Evolutionary conservation across 352 stramenopile species (phyloP), one percentile per base, ranked within the genome.

Genomic region (Phytopythium delawarense): DNA sequence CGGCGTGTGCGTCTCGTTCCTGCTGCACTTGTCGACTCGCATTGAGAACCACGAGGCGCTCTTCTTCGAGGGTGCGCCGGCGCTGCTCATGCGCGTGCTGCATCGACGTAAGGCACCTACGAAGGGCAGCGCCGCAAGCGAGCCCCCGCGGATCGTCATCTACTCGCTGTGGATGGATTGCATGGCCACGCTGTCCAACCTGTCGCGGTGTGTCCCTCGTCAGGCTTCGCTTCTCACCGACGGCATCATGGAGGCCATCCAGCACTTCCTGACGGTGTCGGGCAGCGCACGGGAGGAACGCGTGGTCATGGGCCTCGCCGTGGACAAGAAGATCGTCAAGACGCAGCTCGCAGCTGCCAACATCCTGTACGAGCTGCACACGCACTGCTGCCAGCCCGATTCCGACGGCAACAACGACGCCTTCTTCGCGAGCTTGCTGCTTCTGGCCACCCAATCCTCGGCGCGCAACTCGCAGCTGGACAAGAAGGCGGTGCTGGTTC

Each of bases 1-100:
- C 49, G 69, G 80, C 1, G 72, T 84, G 16, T 88, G 81, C 45
- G 69, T 94, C 35, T 77, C 72, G 40, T 91, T 92, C 57, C 75
- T 94, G 7, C 71, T 83, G 25, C 78, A 94, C 21, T 66, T 92
- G 8, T 89, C 85, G n/a, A 83, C 79, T 0, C 76, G 79, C 16
- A 35, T 60, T 0, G 76, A 85, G 62, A 94, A 92, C 68, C 74
- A 85, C 57, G 68, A 79, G 1, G 62, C 82, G 16, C 67, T 94
- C 12, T 94, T 75, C 63, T 81, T 75, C 60, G 85, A 92, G 63
- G 79, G 80, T 16, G 78, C 90, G 11, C 76, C 76, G 11, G 76
- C 84, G 23, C 58, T 89, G 9, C 72, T 81, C 45, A 39, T 42
- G 25, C 55, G 55, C 25, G 69, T 76, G 51, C 60, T 79, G 1